These are phyloP conservation scores for Mortierella sp. DNA, from an alignment of 371 early-diverging fungal species.

Conservation along the genomic window DNA sequence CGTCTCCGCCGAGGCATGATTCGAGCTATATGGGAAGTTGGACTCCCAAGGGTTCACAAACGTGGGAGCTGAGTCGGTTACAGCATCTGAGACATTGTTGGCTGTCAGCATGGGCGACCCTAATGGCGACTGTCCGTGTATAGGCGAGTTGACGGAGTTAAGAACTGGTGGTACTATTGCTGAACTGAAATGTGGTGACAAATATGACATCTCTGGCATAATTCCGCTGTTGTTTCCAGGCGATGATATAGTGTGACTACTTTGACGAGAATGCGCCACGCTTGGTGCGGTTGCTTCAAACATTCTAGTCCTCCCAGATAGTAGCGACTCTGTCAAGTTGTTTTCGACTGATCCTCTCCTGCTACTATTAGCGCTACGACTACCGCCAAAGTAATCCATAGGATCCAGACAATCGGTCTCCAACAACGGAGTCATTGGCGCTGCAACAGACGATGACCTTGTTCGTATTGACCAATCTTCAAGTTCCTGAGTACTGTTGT, in stretches of 20 bases:
- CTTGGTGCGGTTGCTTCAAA: constrained; percentile 22
- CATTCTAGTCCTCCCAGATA: constrained; percentile 47
- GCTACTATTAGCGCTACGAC: constrained; percentile 46
- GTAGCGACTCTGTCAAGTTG: constrained; percentile 48
- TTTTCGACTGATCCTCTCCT: constrained; percentile 46
- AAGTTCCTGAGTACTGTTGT: background rate
- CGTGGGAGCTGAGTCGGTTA: constrained; percentile 3
- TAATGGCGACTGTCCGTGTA: constrained; percentile 1
- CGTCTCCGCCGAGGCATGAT: constrained; percentile 22
- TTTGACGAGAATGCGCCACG: background rate
- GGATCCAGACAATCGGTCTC: constrained; percentile 34
- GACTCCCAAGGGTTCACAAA: constrained; percentile 56
- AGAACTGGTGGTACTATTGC: constrained; percentile 7
- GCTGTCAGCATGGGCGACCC: constrained; percentile 1
- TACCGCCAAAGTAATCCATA: constrained; percentile 42
- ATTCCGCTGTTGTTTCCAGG: background rate
- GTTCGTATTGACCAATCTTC: constrained; percentile 42
- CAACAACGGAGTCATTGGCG: constrained; percentile 32
- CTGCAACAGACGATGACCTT: constrained; percentile 35
- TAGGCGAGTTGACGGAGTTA: constrained; percentile 8
- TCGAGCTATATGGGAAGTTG: constrained; percentile 15
- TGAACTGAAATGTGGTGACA: constrained; percentile 14
- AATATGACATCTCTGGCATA: constrained; percentile 3
- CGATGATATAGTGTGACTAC: background rate
- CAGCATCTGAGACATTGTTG: background rate